Evolutionary conservation across 441 rosid species (phyloP).

Genomic region (Gossypium davidsonii): DNA sequence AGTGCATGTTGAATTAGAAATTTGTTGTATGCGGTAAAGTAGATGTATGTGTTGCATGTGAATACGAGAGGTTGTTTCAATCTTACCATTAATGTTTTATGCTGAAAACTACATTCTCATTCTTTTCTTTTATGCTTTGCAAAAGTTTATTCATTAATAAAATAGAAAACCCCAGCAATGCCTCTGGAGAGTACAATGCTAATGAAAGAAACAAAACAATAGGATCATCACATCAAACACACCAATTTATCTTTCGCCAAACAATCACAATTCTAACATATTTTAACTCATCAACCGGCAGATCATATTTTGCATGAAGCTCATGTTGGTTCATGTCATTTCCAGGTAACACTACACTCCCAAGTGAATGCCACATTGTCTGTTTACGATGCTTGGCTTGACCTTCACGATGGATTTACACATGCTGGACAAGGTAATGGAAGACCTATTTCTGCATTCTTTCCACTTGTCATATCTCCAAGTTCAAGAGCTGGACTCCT

Average conservation of each 20-base stretch:
- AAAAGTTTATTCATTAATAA: too few relatives aligned
- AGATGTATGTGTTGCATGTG: not conserved
- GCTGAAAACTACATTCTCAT: not conserved
- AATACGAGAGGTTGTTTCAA: not conserved
- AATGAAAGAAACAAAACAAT: too few relatives aligned
- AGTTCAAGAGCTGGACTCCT: conserved; percentile 71
- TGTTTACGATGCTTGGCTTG: conserved; percentile 86
- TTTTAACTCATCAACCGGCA: too few relatives aligned
- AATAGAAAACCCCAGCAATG: too few relatives aligned
- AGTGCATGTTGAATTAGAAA: not conserved
- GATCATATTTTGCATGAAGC: conserved; percentile 1
- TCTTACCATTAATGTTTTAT: not conserved
- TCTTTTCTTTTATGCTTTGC: not conserved
- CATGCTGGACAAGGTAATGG: conserved; percentile 63
- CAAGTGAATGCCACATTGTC: conserved; percentile 84
- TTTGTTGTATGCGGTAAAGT: not conserved
- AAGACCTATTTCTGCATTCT: conserved; percentile 74
- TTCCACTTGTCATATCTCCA: conserved; percentile 79
- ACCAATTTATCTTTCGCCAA: too few relatives aligned
- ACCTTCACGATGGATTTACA: conserved; percentile 86
- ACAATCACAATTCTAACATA: too few relatives aligned
- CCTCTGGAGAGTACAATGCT: too few relatives aligned
- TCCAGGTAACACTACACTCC: conserved; percentile 86
- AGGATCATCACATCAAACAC: too few relatives aligned
- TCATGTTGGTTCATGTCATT: conserved; percentile 9